phyloP scores from a whole-genome alignment of 345 rosid species.

The Populus alba region DNA sequence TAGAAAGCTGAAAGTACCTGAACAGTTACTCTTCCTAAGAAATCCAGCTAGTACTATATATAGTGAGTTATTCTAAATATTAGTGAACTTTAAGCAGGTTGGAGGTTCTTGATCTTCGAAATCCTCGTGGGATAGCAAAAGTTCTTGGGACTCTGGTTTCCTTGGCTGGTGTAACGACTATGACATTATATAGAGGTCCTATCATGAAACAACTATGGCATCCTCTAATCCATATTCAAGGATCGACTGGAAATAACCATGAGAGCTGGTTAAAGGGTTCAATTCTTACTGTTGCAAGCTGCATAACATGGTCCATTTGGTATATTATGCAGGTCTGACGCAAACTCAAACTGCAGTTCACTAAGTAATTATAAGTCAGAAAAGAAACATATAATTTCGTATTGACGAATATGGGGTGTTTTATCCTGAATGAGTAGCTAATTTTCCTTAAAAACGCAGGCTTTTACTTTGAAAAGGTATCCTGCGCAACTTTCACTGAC shows the following conservation, averaged over 20 bases:
- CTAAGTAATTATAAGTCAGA: neutral
- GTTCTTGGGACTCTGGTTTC: slow-evolving; percentile 49
- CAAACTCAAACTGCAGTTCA: neutral
- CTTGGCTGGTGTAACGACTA: slow-evolving; percentile 48
- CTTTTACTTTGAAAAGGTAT: slow-evolving; percentile 52
- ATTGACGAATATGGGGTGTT: neutral
- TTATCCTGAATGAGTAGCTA: neutral
- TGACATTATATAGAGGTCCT: slow-evolving; percentile 63
- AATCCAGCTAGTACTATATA: neutral
- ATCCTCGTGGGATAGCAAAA: slow-evolving; percentile 55
- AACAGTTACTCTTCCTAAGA: no score
- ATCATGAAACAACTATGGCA: slow-evolving; percentile 33
- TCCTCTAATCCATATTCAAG: slow-evolving; percentile 41
- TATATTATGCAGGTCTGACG: slow-evolving; percentile 64
- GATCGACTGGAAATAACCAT: slow-evolving; percentile 20
- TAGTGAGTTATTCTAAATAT: neutral
- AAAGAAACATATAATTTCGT: no score
- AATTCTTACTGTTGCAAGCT: slow-evolving; percentile 51
- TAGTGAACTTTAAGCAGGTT: slow-evolving; percentile 28
- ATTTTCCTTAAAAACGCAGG: slow-evolving; percentile 31
- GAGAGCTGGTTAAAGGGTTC: slow-evolving; percentile 66
- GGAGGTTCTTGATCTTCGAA: slow-evolving; percentile 51
- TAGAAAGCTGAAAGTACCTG: neutral
- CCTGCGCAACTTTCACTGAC: slow-evolving; percentile 66
- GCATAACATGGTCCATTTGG: slow-evolving; percentile 59